Percentiles rank a stretch among this genome's conserved stretches.
phyloP scores from a whole-genome alignment of 108 stramenopile species.

The Fragilaria radians region DNA sequence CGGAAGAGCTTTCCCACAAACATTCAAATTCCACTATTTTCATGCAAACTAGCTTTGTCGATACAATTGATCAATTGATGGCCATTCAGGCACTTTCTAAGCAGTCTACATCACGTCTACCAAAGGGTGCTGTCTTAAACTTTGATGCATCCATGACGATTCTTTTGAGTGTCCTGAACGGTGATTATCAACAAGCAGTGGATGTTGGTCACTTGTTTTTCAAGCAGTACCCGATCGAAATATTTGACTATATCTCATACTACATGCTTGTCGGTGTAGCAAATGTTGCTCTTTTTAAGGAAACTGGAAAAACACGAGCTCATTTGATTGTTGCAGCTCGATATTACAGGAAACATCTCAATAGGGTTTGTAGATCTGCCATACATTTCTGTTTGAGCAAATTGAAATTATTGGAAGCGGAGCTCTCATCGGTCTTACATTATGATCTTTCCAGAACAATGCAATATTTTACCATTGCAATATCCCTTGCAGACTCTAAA shows the following conservation, averaged over 20 bases:
- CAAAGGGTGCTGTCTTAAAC: constrained; percentile 12
- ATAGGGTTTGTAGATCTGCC: not conserved
- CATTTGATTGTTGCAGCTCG: not conserved
- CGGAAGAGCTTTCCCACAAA: not conserved
- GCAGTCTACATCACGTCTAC: constrained; percentile 8
- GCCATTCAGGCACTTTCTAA: constrained; percentile 9
- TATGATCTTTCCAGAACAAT: not conserved
- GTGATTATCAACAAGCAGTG: constrained; percentile 2
- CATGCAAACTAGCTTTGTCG: not conserved
- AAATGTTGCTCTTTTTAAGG: not conserved
- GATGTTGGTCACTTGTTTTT: not conserved
- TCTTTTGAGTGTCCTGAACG: not conserved
- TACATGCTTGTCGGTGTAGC: not conserved
- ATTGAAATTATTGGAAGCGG: not conserved
- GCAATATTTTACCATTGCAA: not conserved
- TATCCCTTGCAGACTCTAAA: not conserved
- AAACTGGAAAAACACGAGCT: not conserved
- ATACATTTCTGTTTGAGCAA: not conserved
- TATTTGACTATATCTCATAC: not conserved
- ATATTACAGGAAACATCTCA: not conserved
- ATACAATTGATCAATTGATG: not conserved
- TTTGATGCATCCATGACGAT: not conserved
- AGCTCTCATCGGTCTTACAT: not conserved
- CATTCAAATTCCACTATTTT: not conserved
- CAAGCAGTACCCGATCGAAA: not conserved